These are phyloP conservation scores for Solanum ahanhuiri DNA, from an alignment of 257 asterid species.

Conservation along the genomic window DNA sequence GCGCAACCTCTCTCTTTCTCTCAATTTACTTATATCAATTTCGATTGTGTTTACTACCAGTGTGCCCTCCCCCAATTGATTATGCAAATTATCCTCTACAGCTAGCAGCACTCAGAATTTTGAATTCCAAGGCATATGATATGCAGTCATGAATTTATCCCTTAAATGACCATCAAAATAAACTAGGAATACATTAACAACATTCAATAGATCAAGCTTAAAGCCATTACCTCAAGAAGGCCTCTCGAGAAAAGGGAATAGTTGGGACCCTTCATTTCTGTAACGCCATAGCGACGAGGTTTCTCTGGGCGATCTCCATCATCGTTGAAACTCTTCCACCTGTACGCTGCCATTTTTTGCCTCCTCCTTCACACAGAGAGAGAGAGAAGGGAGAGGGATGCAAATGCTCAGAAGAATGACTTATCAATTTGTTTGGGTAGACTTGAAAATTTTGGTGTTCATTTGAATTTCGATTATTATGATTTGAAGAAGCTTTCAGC, in stretches of 20 bases:
- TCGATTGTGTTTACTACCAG: neutral
- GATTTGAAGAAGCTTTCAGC: constrained; percentile 28
- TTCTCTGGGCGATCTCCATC: constrained; percentile 94
- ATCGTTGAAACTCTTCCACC: constrained; percentile 80
- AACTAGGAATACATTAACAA: neutral
- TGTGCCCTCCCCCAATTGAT: neutral
- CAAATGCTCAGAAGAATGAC: neutral
- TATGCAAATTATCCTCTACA: neutral
- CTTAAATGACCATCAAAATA: neutral
- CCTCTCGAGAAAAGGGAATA: constrained; percentile 65
- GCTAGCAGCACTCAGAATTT: neutral
- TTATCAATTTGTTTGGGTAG: neutral
- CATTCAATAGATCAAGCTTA: neutral
- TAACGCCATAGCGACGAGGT: constrained; percentile 76
- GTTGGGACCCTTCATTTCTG: constrained; percentile 76
- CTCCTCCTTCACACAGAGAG: neutral
- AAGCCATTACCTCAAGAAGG: constrained; percentile 42
- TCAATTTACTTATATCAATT: neutral
- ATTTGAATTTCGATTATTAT: neutral
- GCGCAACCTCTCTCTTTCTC: neutral
- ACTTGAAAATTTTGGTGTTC: no score
- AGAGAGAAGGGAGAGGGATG: neutral
- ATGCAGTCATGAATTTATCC: neutral
- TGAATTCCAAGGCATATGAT: neutral
- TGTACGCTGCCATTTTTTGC: constrained; percentile 38